A percentile compares a stretch with the other conserved stretches of the same genome.
Evolutionary conservation across 352 stramenopile species (phyloP).

Genomic region (Aphanomyces stellatus): DNA sequence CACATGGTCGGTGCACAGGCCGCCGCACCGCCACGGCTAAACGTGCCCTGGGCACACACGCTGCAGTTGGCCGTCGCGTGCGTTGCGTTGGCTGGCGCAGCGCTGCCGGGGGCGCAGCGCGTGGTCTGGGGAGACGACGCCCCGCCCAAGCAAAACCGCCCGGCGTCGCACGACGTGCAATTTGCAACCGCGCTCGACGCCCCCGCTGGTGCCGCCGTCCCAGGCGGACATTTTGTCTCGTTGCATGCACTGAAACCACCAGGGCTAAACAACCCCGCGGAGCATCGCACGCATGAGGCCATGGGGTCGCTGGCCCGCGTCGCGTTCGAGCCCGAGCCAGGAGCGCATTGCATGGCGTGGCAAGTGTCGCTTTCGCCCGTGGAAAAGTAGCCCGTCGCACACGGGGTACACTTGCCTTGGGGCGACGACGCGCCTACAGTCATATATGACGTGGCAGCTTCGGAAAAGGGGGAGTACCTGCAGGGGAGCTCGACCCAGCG

Average conservation of each 20-base stretch:
- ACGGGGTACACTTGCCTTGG: background rate
- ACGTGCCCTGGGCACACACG: conserved; percentile 8
- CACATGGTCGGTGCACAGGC: background rate
- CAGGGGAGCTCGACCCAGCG: background rate
- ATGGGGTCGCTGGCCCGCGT: background rate
- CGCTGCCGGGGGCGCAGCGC: background rate
- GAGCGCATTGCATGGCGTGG: background rate
- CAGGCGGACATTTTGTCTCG: background rate
- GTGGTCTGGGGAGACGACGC: background rate
- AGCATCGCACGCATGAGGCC: background rate
- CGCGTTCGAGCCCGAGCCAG: background rate
- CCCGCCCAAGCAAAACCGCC: background rate
- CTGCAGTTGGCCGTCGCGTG: background rate
- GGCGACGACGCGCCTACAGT: background rate
- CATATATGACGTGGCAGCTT: background rate
- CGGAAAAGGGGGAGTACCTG: background rate
- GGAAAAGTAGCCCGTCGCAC: background rate
- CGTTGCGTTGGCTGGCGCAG: background rate
- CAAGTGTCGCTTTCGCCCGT: background rate
- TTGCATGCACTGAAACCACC: background rate
- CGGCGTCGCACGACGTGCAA: background rate
- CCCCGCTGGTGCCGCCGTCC: background rate
- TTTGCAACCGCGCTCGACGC: background rate
- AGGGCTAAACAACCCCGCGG: background rate
- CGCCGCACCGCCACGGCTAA: background rate